These are phyloP conservation scores for Aspergillus fructus DNA, from an alignment of 2,329 filamentous ascomycete genomes.

Conservation along the genomic window DNA sequence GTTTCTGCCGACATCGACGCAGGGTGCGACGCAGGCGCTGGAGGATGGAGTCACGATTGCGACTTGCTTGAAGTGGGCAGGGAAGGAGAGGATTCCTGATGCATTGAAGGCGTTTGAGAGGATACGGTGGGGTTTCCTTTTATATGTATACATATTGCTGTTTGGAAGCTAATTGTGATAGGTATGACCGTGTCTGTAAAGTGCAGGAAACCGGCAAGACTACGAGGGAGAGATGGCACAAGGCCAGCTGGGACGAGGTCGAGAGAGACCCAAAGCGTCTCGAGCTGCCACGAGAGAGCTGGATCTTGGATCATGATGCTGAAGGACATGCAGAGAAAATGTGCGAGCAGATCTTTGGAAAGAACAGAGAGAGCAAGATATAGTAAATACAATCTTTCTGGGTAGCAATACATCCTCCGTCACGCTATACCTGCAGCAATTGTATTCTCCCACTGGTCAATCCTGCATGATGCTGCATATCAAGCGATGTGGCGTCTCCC, in stretches of 20 bases:
- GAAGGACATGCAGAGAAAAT: neutral
- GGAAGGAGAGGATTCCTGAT: neutral
- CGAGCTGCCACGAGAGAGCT: neutral
- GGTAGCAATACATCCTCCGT: too few species aligned
- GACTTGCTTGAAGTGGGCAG: neutral
- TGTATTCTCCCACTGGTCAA: too few species aligned
- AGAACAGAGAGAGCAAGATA: too few species aligned
- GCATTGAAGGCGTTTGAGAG: neutral
- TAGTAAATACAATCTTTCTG: too few species aligned
- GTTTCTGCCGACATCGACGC: neutral
- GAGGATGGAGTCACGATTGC: neutral
- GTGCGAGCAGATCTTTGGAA: neutral
- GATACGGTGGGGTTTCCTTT: neutral
- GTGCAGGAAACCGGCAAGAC: neutral
- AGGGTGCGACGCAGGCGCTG: neutral
- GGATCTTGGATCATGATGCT: neutral
- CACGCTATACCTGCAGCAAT: too few species aligned
- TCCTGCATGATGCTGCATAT: too few species aligned
- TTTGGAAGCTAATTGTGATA: too few species aligned
- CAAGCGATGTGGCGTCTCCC: too few species aligned
- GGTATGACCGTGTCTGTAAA: neutral
- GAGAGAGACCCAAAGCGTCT: neutral
- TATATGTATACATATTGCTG: too few species aligned
- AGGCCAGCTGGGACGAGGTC: neutral
- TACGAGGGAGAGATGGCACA: neutral